Conservation (phyloP, 352 stramenopile species). For the Phytophthora pinifolia region DNA sequence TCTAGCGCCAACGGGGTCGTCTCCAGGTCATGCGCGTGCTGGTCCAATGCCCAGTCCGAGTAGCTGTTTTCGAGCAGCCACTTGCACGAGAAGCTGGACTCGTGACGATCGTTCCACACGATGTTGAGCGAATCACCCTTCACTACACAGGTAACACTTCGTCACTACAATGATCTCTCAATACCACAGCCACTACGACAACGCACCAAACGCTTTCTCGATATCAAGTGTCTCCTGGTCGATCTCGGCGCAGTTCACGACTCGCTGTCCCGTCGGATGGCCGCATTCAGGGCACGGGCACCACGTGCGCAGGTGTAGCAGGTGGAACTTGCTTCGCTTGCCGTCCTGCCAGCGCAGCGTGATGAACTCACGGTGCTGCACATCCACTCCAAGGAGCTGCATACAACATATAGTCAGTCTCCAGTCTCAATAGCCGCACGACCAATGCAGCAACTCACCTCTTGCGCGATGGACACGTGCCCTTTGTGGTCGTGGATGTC, state of each 20-base stretch:
- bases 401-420: slow-evolving; percentile 3
- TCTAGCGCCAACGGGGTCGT: slow-evolving; percentile 49
- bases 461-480: slow-evolving; percentile 24
- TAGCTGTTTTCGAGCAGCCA: slow-evolving; percentile 86
- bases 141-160: slow-evolving; percentile 33
- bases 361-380: slow-evolving; percentile 72
- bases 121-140: slow-evolving; percentile 72
- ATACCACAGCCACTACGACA: background rate
- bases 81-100: slow-evolving; percentile 65
- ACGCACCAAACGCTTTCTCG: slow-evolving; percentile 69
- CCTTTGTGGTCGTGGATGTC: slow-evolving; percentile 14
- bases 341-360: slow-evolving; percentile 79
- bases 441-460: slow-evolving; percentile 18
- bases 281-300: slow-evolving; percentile 70
- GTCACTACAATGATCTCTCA: background rate
- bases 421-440: background rate
- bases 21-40: slow-evolving; percentile 45
- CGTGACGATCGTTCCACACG: slow-evolving; percentile 68
- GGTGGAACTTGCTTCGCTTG: slow-evolving; percentile 65
- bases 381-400: slow-evolving; percentile 69
- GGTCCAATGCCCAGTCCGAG: slow-evolving; percentile 50
- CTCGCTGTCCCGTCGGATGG: slow-evolving; percentile 75
- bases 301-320: slow-evolving; percentile 79
- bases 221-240: slow-evolving; percentile 55
- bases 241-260: slow-evolving; percentile 77